Evolutionary conservation across 305 asterid species (phyloP), one percentile per base, ranked within the genome.

Genomic region (Ajuga reptans): DNA sequence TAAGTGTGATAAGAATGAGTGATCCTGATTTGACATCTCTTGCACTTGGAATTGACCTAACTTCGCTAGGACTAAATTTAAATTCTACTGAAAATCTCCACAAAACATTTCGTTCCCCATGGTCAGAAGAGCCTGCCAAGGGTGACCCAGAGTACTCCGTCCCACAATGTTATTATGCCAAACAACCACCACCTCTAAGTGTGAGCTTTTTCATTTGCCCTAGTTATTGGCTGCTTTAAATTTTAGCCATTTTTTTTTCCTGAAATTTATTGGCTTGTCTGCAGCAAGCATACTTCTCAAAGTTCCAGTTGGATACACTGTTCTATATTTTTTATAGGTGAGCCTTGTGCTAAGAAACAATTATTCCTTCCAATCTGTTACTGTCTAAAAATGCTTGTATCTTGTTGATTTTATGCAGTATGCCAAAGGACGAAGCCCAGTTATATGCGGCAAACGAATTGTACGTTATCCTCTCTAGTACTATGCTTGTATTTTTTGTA

Each of bases 361-460:
- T 24, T 65, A 54, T 69, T 66, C 50, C 27, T 77, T 54, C 74
- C 67, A 60, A 8, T 43, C 46, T 27, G 34, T 75, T 68, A 51
- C 64, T 64, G 12, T 10, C 53, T 60, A 50, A 39, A 29, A 61
- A 21, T 63, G 61, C 33, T 46, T 67, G 42, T 65, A 12, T 75
- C 63, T 75, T 69, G n/a, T 63, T 63, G 54, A 18, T 64, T 67
- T 79, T 60, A 16, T 85, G 87, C 96, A 92, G 98, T 83, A 92
- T 92, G 96, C 98, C 98, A 2, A 92, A 80, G 84, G 98, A 92
- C 51, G 95, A 86, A 80, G 96, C 96, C 15, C 98, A 92, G 71
- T 75, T 92, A 75, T 92, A 85, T 69, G 96, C 98, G 0, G 92
- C 96, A 66, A 85, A 84, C 80, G 98, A 92, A 84, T 73, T 92